A percentile compares a stretch with the other conserved stretches of the same genome.
Evolutionary conservation across 352 stramenopile species (phyloP).

Genomic region (Globisporangium okanoganense): DNA sequence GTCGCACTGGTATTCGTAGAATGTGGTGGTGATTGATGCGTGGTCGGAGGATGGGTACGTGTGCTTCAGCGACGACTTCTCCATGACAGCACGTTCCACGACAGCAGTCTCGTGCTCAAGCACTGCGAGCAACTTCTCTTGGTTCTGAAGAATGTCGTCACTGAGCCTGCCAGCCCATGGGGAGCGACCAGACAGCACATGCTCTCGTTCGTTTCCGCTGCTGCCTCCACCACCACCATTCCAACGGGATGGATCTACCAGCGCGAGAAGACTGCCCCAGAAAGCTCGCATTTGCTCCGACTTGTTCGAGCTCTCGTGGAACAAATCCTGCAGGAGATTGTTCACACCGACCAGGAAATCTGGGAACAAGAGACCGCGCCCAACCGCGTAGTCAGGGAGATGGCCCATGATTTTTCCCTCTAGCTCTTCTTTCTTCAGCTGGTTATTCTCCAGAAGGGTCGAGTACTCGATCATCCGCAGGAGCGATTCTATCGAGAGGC

Average conservation of each 20-base stretch:
- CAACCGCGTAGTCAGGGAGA: slow-evolving; percentile 39
- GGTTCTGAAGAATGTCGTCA: slow-evolving; percentile 81
- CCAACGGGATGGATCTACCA: slow-evolving; percentile 20
- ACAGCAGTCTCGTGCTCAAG: slow-evolving; percentile 77
- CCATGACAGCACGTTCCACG: slow-evolving; percentile 73
- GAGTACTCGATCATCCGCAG: slow-evolving; percentile 47
- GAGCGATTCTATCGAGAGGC: slow-evolving; percentile 38
- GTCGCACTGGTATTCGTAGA: slow-evolving; percentile 64
- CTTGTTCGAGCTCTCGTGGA: slow-evolving; percentile 25
- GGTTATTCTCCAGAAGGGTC: slow-evolving; percentile 31
- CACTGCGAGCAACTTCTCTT: slow-evolving; percentile 74
- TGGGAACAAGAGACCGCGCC: slow-evolving; percentile 45
- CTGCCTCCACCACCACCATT: not conserved
- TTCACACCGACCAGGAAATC: slow-evolving; percentile 56
- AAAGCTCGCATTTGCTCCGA: slow-evolving; percentile 43
- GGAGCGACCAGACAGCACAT: slow-evolving; percentile 17
- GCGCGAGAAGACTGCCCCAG: slow-evolving; percentile 44
- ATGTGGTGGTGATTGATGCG: slow-evolving; percentile 24
- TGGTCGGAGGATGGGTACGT: slow-evolving; percentile 41
- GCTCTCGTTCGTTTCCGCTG: not conserved
- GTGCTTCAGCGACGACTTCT: slow-evolving; percentile 73
- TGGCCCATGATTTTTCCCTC: slow-evolving; percentile 22
- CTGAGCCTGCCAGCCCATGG: slow-evolving; percentile 61
- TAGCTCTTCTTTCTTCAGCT: slow-evolving; percentile 28
- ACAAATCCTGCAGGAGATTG: slow-evolving; percentile 34